Evolutionary conservation across 768 basidiomycete genomes (phyloP), one percentile per base, ranked within the genome.

Genomic region (Termitomyces sp.): DNA sequence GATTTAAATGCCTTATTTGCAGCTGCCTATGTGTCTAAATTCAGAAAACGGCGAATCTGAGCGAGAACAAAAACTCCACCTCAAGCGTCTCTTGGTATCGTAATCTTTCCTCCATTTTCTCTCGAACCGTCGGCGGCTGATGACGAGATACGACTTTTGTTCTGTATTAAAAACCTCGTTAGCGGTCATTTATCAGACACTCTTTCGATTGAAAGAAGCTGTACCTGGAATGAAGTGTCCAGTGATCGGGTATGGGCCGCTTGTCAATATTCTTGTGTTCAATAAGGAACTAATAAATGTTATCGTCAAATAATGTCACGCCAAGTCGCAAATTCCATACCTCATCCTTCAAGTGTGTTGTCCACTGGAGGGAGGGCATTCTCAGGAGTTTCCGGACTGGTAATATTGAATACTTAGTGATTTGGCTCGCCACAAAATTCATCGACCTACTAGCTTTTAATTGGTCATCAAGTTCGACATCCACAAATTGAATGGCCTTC

Each of bases 101-200:
- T 42, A 89, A 84, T 40, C 86, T 82, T 66, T 94, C 87, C 58
- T 87, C 79, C 1, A 92, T 69, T 64, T 88, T 83, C 36, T 65
- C 67, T 57, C 75, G 79, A 32, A 88, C 81, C 22, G 78, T 76
- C 1, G 93, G 91, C 0, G 94, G 85, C 46, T 88, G 88, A 68
- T 91, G 96, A 24, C 96, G 82, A 53, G 84, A 80, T 18, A 80
- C 71, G 39, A 72, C 72, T 70, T 87, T 95, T 2, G 93, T 97
- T 46, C 91, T 93, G 57, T n/a, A 22, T 13, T 48, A 12, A 26
- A 36, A 24, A 10, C 16, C 14, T 30, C 48, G 30, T 51, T 16
- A 49, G 32, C 16, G 4, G 20, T 36, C 33, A 16, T 46, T 36
- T 9, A 6, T 32, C n/a, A 36, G n/a, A n/a, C n/a, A n/a, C n/a